phyloP scores from a whole-genome alignment of 495 filamentous ascomycete species.

The Penicillium subrubescens region DNA sequence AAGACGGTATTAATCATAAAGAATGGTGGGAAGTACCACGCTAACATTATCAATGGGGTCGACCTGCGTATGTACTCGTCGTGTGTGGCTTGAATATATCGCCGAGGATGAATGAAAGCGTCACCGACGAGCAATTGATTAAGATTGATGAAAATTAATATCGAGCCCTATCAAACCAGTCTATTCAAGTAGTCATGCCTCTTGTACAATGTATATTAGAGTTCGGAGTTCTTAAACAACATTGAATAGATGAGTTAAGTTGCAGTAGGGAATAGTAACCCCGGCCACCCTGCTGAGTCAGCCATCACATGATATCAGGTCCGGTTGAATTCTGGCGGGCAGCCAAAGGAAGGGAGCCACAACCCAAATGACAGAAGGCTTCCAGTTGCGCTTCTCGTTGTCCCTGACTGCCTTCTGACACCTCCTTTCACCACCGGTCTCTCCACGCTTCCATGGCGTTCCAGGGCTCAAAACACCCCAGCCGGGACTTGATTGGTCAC shows the following conservation, averaged over 20 bases:
- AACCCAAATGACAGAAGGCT: slow-evolving; percentile 36
- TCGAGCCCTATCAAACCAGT: not conserved
- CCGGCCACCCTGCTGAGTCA: slow-evolving; percentile 34
- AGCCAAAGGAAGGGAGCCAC: slow-evolving; percentile 37
- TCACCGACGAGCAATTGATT: not conserved
- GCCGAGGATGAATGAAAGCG: not conserved
- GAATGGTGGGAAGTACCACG: too few relatives aligned
- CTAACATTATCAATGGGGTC: too few relatives aligned
- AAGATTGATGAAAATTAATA: not conserved
- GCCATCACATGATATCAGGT: slow-evolving; percentile 45
- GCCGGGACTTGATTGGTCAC: not conserved
- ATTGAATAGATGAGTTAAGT: too few relatives aligned
- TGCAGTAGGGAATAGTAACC: too few relatives aligned
- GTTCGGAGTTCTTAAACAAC: not conserved
- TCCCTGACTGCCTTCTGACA: slow-evolving; percentile 32
- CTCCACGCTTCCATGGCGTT: slow-evolving; percentile 4
- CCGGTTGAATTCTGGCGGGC: slow-evolving; percentile 32
- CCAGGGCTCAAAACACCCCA: not conserved
- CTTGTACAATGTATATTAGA: not conserved
- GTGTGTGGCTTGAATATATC: not conserved
- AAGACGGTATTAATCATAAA: too few relatives aligned
- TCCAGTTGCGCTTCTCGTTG: slow-evolving; percentile 20
- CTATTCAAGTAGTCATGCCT: not conserved
- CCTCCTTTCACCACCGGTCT: slow-evolving; percentile 26
- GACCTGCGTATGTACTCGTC: too few relatives aligned